These are phyloP conservation scores for Murraya koenigii DNA, from an alignment of 345 rosid genomes.

Conservation along the genomic window DNA sequence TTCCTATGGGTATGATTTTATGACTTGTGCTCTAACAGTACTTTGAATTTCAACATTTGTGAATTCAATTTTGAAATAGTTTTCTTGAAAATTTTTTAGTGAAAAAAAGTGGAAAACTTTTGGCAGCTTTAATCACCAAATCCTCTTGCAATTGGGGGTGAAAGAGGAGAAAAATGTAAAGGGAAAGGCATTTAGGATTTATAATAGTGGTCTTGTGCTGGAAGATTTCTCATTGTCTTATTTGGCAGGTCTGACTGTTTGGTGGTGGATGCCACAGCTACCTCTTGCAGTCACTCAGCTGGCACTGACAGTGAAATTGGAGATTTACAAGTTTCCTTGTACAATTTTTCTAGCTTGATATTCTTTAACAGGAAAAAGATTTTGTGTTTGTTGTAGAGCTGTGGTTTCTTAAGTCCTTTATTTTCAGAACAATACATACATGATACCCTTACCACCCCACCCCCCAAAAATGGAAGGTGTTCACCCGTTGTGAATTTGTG, in stretches of 20 bases:
- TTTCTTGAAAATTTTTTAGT: neutral
- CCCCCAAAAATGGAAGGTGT: slow-evolving; percentile 12
- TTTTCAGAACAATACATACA: neutral
- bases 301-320: slow-evolving; percentile 15
- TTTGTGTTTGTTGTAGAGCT: slow-evolving; percentile 22
- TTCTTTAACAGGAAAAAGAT: slow-evolving; percentile 26
- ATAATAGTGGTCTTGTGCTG: neutral
- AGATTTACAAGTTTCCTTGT: slow-evolving; percentile 9
- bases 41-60: neutral
- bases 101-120: neutral
- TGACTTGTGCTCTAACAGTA: neutral
- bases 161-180: neutral
- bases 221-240: neutral
- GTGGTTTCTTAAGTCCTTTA: neutral
- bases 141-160: too few species aligned
- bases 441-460: neutral
- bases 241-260: slow-evolving; percentile 12
- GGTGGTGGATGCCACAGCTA: slow-evolving; percentile 4
- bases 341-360: slow-evolving; percentile 24
- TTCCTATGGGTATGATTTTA: slow-evolving; percentile 22
- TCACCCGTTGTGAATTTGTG: neutral
- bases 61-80: neutral
- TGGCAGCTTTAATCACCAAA: neutral
- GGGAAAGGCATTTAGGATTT: neutral
- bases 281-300: slow-evolving; percentile 1